These are phyloP conservation scores for Oryza brachyantha DNA, from an alignment of 176 grass and related monocot genomes.

Conservation along the genomic window DNA sequence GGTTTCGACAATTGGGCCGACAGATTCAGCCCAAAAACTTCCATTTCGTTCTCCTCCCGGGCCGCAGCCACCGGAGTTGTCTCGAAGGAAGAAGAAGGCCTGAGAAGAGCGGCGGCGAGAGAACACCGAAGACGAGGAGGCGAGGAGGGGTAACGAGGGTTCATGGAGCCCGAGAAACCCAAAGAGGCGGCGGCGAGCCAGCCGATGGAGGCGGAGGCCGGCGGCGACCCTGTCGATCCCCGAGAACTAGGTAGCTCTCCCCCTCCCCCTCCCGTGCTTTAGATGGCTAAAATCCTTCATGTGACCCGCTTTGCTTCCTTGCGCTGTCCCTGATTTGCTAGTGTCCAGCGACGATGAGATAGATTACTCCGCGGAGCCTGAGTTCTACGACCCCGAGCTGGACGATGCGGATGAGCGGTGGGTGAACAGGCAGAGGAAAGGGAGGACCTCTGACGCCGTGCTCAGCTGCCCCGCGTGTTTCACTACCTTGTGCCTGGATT, in stretches of 20 bases:
- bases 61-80: neutral
- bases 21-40: neutral
- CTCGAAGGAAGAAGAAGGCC: no score
- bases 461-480: slow-evolving; percentile 90
- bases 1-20: neutral
- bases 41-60: neutral
- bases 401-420: slow-evolving; percentile 76
- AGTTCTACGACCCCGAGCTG: slow-evolving; percentile 81
- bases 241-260: slow-evolving; percentile 34
- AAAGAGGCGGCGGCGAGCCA: slow-evolving; percentile 29
- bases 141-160: neutral
- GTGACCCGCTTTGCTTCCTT: neutral
- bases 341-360: slow-evolving; percentile 97
- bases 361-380: slow-evolving; percentile 84
- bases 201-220: slow-evolving; percentile 26
- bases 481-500: slow-evolving; percentile 86
- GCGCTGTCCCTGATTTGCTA: slow-evolving; percentile 22
- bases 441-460: slow-evolving; percentile 66
- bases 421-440: slow-evolving; percentile 77
- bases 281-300: slow-evolving; percentile 5
- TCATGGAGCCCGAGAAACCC: slow-evolving; percentile 34
- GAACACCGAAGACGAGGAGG: neutral
- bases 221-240: slow-evolving; percentile 12
- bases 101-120: neutral
- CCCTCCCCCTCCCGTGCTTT: neutral